Conservation (phyloP, 768 basidiomycete genomes). For the Mycena vulgaris region DNA sequence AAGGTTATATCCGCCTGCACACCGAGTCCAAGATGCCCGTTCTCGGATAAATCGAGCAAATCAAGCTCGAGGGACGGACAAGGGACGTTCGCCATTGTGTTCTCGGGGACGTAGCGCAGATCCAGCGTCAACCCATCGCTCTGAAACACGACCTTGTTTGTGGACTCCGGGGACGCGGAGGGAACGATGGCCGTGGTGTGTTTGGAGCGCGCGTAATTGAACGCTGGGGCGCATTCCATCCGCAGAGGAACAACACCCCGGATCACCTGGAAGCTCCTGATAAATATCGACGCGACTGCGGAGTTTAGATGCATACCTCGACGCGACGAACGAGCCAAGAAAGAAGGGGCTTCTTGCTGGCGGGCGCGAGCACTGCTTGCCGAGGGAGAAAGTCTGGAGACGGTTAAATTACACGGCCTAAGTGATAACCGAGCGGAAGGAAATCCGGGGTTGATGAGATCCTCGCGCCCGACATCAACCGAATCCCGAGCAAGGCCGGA, state of each 20-base stretch:
- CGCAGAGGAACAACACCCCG: slow-evolving; percentile 85
- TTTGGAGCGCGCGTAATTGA: slow-evolving; percentile 89
- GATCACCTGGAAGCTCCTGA: slow-evolving; percentile 67
- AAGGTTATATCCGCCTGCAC: slow-evolving; percentile 73
- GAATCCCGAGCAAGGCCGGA: slow-evolving; percentile 14
- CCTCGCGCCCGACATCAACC: background rate
- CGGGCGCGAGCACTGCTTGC: slow-evolving; percentile 52
- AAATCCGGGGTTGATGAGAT: background rate
- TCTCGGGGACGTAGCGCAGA: slow-evolving; percentile 80
- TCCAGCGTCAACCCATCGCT: slow-evolving; percentile 76
- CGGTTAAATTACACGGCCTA: slow-evolving; percentile 23
- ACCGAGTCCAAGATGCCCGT: slow-evolving; percentile 83
- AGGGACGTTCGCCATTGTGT: slow-evolving; percentile 59
- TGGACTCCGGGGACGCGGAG: slow-evolving; percentile 48
- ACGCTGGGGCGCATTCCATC: slow-evolving; percentile 95
- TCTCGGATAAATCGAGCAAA: slow-evolving; percentile 73
- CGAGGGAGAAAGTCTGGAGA: slow-evolving; percentile 85
- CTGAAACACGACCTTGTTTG: slow-evolving; percentile 73
- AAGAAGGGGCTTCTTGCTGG: slow-evolving; percentile 73
- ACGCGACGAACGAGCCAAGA: slow-evolving; percentile 90
- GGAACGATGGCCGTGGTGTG: slow-evolving; percentile 75
- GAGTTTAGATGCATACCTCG: slow-evolving; percentile 60
- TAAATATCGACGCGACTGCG: background rate
- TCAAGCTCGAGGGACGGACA: slow-evolving; percentile 71
- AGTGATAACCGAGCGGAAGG: background rate